Base-by-base conservation (phyloP, 108 stramenopile species). In the Cyclostephanos tholiformis region DNA sequence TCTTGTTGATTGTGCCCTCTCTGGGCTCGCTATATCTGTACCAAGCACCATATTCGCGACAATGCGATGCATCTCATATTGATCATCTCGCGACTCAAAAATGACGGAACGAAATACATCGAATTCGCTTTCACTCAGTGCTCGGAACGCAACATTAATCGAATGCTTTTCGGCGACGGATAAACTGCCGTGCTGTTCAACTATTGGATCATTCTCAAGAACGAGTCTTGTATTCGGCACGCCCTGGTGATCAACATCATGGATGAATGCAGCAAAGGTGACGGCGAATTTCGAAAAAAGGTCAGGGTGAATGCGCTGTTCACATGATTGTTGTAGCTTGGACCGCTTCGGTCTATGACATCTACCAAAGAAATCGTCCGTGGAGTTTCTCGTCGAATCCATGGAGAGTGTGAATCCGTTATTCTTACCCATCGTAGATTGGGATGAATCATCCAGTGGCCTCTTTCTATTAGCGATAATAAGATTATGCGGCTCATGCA, bases 241-340 rank as follows among this genome's bases (percentile, higher is more conserved):
- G 29, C 84, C 87, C 60, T 80, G 78, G 51, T 87, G 84, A 43
- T 87, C 84, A 53, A 83, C 61, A 73, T 89, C 71, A 72, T 82
- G 65, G 66, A 86, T 75, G 69, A 76, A 59, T 69, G 82, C 58
- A 29, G 72, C 85, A 41, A 69, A 86, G 10, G 83, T 77, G 23
- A 84, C 85, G 8, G 76, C 62, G 70, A 87, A 85, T 59, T 85
- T 77, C 32, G 76, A 69, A 61, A 84, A 65, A 2, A 63, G 74
- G 62, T 80, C 82, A 12, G 78, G 76, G 46, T 74, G 57, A 44
- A 80, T 75, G 46, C 43, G 49, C 32, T 71, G 60, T 1, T 61
- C 78, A 50, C 41, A 50, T 10, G 78, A 74, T 19, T 50, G 56
- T 41, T n/a, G 27, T 32, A 25, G 52, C 25, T 39, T 62, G 10